Percentiles rank a stretch among this genome's conserved stretches.
phyloP scores from a whole-genome alignment of 164 flowering plant genomes.

The Tinospora cordifolia region DNA sequence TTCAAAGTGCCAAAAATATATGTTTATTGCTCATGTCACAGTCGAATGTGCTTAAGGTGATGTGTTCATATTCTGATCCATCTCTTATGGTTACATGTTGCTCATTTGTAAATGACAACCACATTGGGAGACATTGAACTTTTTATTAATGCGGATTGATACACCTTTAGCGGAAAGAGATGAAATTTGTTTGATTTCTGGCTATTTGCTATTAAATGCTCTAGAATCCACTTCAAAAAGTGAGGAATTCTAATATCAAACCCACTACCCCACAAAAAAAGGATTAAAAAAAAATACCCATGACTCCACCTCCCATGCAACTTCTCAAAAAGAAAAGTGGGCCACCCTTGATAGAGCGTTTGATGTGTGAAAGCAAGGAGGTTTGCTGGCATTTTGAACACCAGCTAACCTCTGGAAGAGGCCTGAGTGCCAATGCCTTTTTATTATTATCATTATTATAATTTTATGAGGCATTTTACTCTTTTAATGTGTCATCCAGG shows the following conservation, averaged over 20 bases:
- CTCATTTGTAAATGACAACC: background rate
- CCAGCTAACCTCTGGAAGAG: background rate
- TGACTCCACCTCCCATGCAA: background rate
- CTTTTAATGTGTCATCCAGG: background rate
- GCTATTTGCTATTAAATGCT: background rate
- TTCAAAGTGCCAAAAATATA: conserved; percentile 11
- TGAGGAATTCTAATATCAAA: background rate
- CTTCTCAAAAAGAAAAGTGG: too few relatives aligned
- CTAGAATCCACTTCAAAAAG: background rate
- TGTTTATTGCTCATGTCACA: conserved; percentile 10
- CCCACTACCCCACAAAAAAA: too few relatives aligned
- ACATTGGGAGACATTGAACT: background rate
- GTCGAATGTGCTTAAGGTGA: conserved; percentile 16
- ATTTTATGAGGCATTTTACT: background rate
- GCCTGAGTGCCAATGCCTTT: background rate
- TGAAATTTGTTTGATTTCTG: background rate
- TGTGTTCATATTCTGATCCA: background rate
- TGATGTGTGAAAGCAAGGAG: too few relatives aligned
- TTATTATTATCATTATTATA: background rate
- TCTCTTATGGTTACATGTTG: background rate
- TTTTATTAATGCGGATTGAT: background rate
- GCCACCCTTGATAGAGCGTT: too few relatives aligned
- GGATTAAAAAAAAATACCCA: background rate
- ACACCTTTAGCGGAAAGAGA: background rate
- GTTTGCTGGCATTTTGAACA: too few relatives aligned